Evolutionary conservation across 441 rosid genomes (phyloP), one percentile per base, ranked within the genome.

Genomic region (Arabidopsis lyrata): DNA sequence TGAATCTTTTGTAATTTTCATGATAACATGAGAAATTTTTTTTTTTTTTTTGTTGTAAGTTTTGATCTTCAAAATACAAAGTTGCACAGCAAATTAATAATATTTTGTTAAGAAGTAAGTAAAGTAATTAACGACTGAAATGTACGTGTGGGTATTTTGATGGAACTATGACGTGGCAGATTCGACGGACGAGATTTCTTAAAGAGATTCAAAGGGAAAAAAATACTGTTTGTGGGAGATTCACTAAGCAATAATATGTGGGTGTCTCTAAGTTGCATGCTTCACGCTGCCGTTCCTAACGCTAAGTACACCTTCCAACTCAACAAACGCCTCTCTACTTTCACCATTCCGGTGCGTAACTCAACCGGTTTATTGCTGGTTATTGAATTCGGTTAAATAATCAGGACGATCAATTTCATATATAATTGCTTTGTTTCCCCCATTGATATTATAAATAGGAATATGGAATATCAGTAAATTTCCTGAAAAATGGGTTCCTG

Each of bases 241-340:
- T 87, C 88, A 5, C 54, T 87, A 29, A 87, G 91, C 74, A 72
- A 71, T 74, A 83, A 83, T 60, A 85, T 85, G 87, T 85, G 89
- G 87, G 32, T 77, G 29, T 85, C 91, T 0, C 47, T 85, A 1
- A 29, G 74, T 6, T 85, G 91, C 68, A 78, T 83, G 83, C 85
- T 87, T 63, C 83, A 83, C 54, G 73, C 86, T 1, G 69, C 80
- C 14, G 63, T 75, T 34, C 86, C 87, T 9, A 54, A 27, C 15
- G 74, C 83, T 16, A 59, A 6, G 6, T 83, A 82, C 31, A 62
- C 66, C 62, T 58, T 76, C 14, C 32, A 56, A 11, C 16, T 9
- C 45, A 31, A 32, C 8, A 74, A 66, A 20, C 15, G 0, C 15
- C 78, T 77, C 69, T 77, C 83, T 8, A 79, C 81, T 2, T 83